Base-by-base conservation (phyloP, 257 asterid species). In the Solanum pinnatisectum region DNA sequence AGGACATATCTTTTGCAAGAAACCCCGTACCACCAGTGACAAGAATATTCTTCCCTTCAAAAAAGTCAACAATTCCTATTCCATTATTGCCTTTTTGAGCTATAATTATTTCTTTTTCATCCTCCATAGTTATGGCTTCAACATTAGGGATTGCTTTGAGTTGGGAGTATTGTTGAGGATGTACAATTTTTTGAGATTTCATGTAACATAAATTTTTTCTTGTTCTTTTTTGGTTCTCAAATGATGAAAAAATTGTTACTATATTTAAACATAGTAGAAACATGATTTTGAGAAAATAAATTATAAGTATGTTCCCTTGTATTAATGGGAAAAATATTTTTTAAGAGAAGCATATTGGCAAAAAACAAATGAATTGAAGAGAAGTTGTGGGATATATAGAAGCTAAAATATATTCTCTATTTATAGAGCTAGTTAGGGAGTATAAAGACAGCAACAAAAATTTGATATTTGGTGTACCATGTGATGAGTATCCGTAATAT, bases 1-100 rank as follows among this genome's bases (percentile, higher is more conserved):
- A 44, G 5, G 49, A 46, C 8, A 5, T 72, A 92, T 98, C 98
- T 94, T 94, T 95, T 14, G 94, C 98, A 23, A 95, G 89, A 14
- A 94, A 94, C 16, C 97, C 97, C 1, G 98, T 95, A 2, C 94
- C 96, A 42, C 98, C 98, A 1, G 98, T 95, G 5, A 95, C 70
- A 42, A 95, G 87, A 79, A 94, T 89, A 14, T 89, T 92, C 67
- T 92, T 95, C 32, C 92, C 97, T 37, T 87, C 59, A 8, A 93
- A 92, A 87, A 94, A 94, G 1, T 83, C 71, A 60, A 89, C 1
- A 52, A 18, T 52, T 18, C 63, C 63, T 52, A 52, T 52, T 18
- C n/a, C n/a, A 18, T 52, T 52, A 0, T 0, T 49, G 60, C 60
- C 23, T 56, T 49, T 2, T 32, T 32, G 73, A 40, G 84, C 5